Evolutionary conservation across 2,329 filamentous ascomycete species (phyloP), one percentile per base, ranked within the genome.

Genomic region (Aspergillus persii): DNA sequence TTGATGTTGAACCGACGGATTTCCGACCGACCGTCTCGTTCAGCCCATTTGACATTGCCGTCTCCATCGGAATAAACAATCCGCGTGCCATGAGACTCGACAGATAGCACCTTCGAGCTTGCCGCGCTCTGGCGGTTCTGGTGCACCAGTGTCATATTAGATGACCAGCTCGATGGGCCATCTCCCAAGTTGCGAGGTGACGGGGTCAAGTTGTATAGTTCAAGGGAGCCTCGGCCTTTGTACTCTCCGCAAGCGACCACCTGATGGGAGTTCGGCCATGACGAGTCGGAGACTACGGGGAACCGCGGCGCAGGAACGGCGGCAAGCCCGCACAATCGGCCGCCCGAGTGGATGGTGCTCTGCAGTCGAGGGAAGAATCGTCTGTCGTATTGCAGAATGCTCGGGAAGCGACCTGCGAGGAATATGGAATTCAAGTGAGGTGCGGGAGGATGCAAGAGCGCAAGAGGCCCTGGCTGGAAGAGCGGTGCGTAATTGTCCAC

Each of bases 231-330:
- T 73, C 95, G 93, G 33, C 89, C 91, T 67, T 95, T 96, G 78
- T 97, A 97, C 71, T 94, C 91, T 4, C 93, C 94, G 44, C 90
- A 91, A 2, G 92, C 91, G 54, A 96, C 84, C 29, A 97, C 76
- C 0, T 89, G 92, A 50, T 88, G 62, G 74, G 78, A 11, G 86
- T 79, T 63, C 81, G 81, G 57, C 84, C 82, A 56, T 80, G 74
- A 9, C 1, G 69, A 66, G 44, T 68, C 65, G 3, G 68, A 68
- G 44, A 69, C 67, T 4, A 74, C 65, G n/a, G 86, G 84, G 23
- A 88, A 76, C 60, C 65, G 70, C 11, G 86, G 83, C 4, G 72
- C 69, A 41, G 78, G 89, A 8, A 93, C 77, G 0, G 87, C 86
- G 0, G 89, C 79, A 60, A 96, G 79, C 59, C 87, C 88, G 54